A percentile compares a stretch with the other conserved stretches of the same genome.
Evolutionary conservation across 352 stramenopile species (phyloP).

Genomic region (Globisporangium nunn): DNA sequence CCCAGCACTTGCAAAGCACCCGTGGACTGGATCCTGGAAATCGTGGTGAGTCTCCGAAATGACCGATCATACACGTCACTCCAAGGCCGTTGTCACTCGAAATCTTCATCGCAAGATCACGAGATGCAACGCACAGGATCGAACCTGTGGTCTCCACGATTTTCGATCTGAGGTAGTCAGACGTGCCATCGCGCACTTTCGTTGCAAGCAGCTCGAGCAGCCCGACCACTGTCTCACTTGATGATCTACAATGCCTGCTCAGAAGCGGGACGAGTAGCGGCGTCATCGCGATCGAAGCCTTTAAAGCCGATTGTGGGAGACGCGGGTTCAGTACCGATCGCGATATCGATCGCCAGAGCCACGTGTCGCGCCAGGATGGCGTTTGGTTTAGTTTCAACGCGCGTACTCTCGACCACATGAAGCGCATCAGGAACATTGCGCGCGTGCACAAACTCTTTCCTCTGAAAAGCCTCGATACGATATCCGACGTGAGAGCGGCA

Average conservation of each 20-base stretch:
- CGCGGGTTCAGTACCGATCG: slow-evolving; percentile 25
- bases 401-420: slow-evolving; percentile 36
- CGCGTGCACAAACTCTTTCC: slow-evolving; percentile 16
- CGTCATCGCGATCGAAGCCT: slow-evolving; percentile 27
- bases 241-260: slow-evolving; percentile 20
- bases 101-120: neutral
- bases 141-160: slow-evolving; percentile 28
- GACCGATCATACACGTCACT: neutral
- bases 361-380: slow-evolving; percentile 31
- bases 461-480: slow-evolving; percentile 16
- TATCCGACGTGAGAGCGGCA: slow-evolving; percentile 2
- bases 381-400: slow-evolving; percentile 22
- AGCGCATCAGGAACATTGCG: slow-evolving; percentile 34
- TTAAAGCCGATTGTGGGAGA: slow-evolving; percentile 16
- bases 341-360: slow-evolving; percentile 32
- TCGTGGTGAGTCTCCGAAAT: neutral
- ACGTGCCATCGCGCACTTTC: slow-evolving; percentile 25
- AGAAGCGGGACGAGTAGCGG: slow-evolving; percentile 39
- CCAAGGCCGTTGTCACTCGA: neutral
- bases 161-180: slow-evolving; percentile 16
- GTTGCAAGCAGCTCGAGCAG: slow-evolving; percentile 32
- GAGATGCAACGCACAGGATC: slow-evolving; percentile 27
- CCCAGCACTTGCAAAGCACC: slow-evolving; percentile 7
- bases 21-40: neutral
- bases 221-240: slow-evolving; percentile 29